Conservation (phyloP, 345 rosid species). For the Kernera saxatilis region DNA sequence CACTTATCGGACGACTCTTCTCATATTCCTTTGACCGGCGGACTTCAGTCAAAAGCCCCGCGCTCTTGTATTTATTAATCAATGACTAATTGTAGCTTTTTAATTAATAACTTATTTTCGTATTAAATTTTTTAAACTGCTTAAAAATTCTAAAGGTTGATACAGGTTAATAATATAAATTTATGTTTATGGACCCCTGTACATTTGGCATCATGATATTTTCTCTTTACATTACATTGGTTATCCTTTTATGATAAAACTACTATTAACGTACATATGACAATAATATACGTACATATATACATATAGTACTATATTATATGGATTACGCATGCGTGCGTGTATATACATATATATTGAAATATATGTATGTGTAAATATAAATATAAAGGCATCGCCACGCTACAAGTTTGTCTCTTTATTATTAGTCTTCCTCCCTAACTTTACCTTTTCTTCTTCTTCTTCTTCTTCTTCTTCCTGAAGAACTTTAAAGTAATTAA, state of each 20-base stretch:
- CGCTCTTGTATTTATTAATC: background rate
- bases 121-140: background rate
- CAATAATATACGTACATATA: constrained; percentile 14
- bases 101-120: background rate
- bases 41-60: constrained; percentile 44
- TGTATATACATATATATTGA: background rate
- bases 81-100: background rate
- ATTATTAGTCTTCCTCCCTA: constrained; percentile 12
- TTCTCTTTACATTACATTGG: background rate
- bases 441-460: constrained; percentile 34
- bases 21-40: constrained; percentile 34
- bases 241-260: constrained; percentile 1
- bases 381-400: constrained; percentile 29
- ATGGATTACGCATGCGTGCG: constrained; percentile 30
- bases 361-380: background rate
- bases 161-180: background rate
- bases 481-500: constrained; percentile 13
- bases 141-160: background rate
- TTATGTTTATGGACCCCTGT: background rate
- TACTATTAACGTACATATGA: constrained; percentile 15
- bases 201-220: background rate
- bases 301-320: constrained; percentile 4
- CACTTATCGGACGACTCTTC: background rate
- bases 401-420: constrained; percentile 26
- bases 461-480: constrained; percentile 9